These are phyloP conservation scores for Tephrocybe sp. DNA, from an alignment of 768 basidiomycete species.

Conservation along the genomic window DNA sequence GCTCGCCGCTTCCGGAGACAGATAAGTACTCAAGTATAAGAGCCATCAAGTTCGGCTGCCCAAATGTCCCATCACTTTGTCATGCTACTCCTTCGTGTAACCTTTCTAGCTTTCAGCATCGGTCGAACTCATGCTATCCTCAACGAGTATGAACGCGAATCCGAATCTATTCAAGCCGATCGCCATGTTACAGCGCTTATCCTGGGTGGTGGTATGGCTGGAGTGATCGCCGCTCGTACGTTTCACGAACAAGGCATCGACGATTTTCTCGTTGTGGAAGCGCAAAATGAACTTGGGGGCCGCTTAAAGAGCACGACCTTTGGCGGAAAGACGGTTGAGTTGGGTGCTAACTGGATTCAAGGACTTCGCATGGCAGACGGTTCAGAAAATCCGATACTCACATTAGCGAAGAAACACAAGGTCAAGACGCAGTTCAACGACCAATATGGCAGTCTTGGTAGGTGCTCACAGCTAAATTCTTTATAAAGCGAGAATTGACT, in stretches of 20 bases:
- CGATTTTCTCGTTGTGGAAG: constrained; percentile 64
- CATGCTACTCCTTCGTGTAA: background rate
- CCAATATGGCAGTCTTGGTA: constrained; percentile 42
- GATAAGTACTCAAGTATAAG: no score
- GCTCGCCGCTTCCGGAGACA: no score
- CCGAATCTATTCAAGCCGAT: background rate
- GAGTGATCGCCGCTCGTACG: constrained; percentile 62
- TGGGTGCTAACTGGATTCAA: constrained; percentile 63
- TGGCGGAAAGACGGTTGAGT: constrained; percentile 49
- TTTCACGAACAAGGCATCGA: constrained; percentile 50
- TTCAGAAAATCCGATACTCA: constrained; percentile 57
- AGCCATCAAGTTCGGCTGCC: no score
- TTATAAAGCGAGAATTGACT: background rate
- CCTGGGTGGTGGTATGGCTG: constrained; percentile 65
- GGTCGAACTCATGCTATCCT: background rate
- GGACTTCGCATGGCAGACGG: constrained; percentile 44
- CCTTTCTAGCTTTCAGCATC: background rate
- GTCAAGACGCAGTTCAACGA: constrained; percentile 44
- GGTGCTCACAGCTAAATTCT: constrained; percentile 20
- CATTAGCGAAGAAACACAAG: constrained; percentile 53
- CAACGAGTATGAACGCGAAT: background rate
- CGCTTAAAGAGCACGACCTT: constrained; percentile 50
- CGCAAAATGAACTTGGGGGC: constrained; percentile 55
- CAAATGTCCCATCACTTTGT: no score
- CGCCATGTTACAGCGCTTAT: constrained; percentile 42